Evolutionary conservation across 2,329 filamentous ascomycete genomes (phyloP).

Genomic region (Pyricularia grisea): DNA sequence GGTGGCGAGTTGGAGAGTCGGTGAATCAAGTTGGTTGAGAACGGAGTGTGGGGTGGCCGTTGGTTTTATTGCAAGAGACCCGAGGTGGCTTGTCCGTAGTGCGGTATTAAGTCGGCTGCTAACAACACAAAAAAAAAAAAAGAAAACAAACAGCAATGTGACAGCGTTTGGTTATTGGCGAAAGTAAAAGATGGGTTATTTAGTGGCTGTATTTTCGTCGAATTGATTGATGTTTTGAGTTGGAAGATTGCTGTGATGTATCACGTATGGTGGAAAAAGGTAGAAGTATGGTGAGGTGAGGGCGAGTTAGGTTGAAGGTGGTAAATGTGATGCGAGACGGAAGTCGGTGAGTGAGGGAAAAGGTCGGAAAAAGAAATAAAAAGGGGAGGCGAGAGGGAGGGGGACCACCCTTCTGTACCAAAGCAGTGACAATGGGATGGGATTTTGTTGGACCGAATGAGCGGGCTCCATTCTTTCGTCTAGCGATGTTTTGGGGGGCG

Average conservation of each 20-base stretch:
- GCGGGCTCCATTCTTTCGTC: neutral
- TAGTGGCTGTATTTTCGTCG: neutral
- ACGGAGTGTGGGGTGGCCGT: neutral
- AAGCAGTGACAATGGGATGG: neutral
- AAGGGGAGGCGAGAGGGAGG: slow-evolving; percentile 3
- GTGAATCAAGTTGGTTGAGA: neutral
- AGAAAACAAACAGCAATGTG: neutral
- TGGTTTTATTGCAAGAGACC: neutral
- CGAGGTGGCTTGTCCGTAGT: neutral
- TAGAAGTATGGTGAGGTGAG: neutral
- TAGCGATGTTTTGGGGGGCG: slow-evolving; percentile 1
- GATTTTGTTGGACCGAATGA: slow-evolving; percentile 9
- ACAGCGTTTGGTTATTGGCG: neutral
- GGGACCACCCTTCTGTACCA: neutral
- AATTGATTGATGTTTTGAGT: neutral
- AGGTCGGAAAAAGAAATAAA: slow-evolving; percentile 1
- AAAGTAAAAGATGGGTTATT: neutral
- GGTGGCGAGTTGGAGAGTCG: neutral
- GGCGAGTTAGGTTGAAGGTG: neutral
- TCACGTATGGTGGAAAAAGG: neutral
- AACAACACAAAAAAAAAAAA: neutral
- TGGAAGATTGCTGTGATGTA: neutral
- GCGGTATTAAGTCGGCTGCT: neutral
- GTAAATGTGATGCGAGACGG: neutral
- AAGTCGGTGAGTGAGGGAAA: neutral